Base-by-base conservation (phyloP, 225 moss, liverwort and hornwort genomes). In the Takakia lepidozioides region DNA sequence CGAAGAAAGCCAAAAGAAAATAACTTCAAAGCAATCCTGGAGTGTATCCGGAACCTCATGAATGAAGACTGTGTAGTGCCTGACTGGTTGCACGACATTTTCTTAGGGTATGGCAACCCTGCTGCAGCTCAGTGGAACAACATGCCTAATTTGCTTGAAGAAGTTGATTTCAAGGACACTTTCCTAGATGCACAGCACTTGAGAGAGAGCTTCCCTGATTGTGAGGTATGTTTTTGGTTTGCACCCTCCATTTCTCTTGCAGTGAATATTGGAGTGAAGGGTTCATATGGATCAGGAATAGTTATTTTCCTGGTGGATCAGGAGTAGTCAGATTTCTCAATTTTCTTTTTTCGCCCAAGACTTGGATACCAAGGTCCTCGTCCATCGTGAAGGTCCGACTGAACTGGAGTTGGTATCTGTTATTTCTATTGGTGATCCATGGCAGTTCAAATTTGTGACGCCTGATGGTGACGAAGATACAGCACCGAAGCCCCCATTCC, bases 1-100 rank as follows among this genome's bases (percentile, higher is more conserved):
- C 78, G 98, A 57, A 74, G 98, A 29, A 98, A 72, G 55, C 98
- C 98, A 18, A 98, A 98, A 65, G 98, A 98, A 62, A 98, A 98
- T 60, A 98, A 98, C 54, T 98, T 98, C 74, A 98, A 98, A 64
- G 98, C 98, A 25, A 98, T 98, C 18, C 64, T 98, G 3, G 98
- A 98, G 72, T 98, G 91, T 17, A 98, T 98, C 20, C 80, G 98
- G 51, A 91, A 98, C 55, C 87, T 98, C 19, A 98, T 98, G 98
- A 98, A 98, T 56, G 98, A 98, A 68, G 91, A 98, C 54, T 76
- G 87, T 68, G 76, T 85, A 60, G 98, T 98, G 40, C 82, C 98
- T 17, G 87, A 91, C 37, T 98, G 98, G 98, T 70, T 98, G 29
- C 91, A 91, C 54, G 83, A 98, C 18, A 85, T 98, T 54, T 81